Evolutionary conservation across 2,329 filamentous ascomycete genomes (phyloP), one percentile per base, ranked within the genome.

Genomic region (Aspergillus sp.): DNA sequence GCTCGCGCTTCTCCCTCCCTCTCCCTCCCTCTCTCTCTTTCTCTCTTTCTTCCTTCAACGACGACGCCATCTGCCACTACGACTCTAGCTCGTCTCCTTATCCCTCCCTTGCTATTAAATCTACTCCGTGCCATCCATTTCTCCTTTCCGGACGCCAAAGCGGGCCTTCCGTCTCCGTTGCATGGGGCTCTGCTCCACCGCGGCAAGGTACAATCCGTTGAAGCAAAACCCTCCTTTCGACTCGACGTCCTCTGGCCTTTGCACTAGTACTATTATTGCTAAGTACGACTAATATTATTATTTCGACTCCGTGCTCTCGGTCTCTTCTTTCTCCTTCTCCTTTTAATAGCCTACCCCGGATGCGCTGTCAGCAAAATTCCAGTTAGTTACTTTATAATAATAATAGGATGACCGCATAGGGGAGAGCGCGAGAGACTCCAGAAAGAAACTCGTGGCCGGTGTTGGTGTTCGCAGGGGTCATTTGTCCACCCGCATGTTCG

Each of bases 131-230:
- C 52, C 52, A 53, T 51, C 51, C 48, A 27, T 40, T 46, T 33
- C 43, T 47, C 44, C 40, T 44, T 52, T 46, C 19, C 12, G 27
- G 26, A 50, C 46, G 49, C 52, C 55, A 57, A 55, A 58, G 55
- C 56, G 52, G 57, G 52, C 48, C 50, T 51, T 53, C 53, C 54
- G 53, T 59, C 49, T 49, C 51, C 48, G 43, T 57, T 50, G 48
- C 49, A 54, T 53, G 54, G 51, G 50, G 45, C 54, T 50, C 59
- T 19, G 19, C 19, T 62, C 62, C 61, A 65, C 62, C 53, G 48
- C 53, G 48, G 54, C 51, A 56, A 48, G 45, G 48, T 52, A 57
- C 53, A 51, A 53, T 32, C 30, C 36, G 36, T 39, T 39, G 36
- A 39, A 26, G 27, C 34, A 32, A 36, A 42, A 53, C 50, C 55